Evolutionary conservation across 2,329 filamentous ascomycete genomes (phyloP).

Genomic region (Emergomyces orientalis): DNA sequence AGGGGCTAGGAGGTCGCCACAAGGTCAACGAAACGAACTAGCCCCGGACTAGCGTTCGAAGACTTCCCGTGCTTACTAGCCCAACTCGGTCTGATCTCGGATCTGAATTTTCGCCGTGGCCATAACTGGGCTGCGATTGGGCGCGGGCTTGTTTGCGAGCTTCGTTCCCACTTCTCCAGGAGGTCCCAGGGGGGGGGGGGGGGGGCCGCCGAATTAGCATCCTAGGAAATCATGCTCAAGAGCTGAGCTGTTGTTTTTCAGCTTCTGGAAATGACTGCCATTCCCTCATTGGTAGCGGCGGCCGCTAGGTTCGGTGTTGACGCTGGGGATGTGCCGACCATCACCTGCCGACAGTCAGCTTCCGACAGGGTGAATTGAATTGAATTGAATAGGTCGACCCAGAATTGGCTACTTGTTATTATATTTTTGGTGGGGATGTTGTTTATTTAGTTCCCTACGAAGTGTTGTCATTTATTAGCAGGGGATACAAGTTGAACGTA

Average conservation of each 20-base stretch:
- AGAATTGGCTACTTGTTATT: no score
- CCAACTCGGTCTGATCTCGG: not conserved
- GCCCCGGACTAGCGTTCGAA: not conserved
- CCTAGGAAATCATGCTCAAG: not conserved
- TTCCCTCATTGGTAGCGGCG: not conserved
- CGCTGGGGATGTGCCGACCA: not conserved
- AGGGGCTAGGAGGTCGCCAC: no score
- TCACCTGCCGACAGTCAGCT: no score
- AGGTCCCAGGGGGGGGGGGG: no score
- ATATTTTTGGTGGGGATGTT: no score
- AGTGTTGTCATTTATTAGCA: no score
- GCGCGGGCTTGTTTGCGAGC: no score
- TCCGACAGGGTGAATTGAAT: not conserved
- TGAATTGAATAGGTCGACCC: not conserved
- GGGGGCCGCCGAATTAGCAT: no score
- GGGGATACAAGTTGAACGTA: no score
- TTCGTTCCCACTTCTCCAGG: no score
- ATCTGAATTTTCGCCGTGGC: not conserved
- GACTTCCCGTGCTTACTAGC: not conserved
- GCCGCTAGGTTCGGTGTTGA: not conserved
- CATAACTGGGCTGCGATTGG: not conserved
- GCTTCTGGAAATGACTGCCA: not conserved
- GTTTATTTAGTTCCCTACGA: no score
- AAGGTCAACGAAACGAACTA: no score
- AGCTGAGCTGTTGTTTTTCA: not conserved